Percentiles rank a stretch among this genome's conserved stretches.
phyloP scores from a whole-genome alignment of 371 early-diverging fungal genomes.

The Lichtheimia corymbifera region DNA sequence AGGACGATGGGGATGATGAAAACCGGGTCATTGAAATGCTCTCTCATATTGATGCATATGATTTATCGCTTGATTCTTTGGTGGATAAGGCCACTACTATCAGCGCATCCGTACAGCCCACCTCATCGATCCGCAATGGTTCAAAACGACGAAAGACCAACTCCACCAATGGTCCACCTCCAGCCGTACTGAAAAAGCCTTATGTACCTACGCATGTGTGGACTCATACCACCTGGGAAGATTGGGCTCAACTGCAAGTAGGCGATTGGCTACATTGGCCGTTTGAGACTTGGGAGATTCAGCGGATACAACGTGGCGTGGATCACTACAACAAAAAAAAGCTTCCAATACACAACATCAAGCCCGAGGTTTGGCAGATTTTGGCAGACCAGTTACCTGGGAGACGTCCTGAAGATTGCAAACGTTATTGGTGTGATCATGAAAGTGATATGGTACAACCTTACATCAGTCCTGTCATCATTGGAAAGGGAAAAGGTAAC shows the following conservation, averaged over 20 bases:
- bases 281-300: conserved; percentile 23
- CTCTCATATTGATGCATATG: conserved; percentile 4
- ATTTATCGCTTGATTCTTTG: neutral
- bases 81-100: neutral
- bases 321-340: neutral
- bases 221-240: conserved; percentile 45
- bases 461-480: neutral
- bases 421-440: conserved; percentile 26
- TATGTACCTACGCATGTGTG: conserved; percentile 37
- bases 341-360: neutral
- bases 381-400: conserved; percentile 27
- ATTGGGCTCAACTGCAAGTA: conserved; percentile 41
- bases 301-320: neutral
- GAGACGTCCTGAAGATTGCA: conserved; percentile 28
- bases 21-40: neutral
- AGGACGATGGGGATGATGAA: too few species aligned
- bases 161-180: neutral
- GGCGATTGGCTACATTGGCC: conserved; percentile 39
- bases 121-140: neutral
- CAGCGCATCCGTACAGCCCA: neutral
- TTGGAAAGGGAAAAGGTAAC: conserved; percentile 16
- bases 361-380: neutral
- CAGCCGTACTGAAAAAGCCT: conserved; percentile 6
- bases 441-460: neutral
- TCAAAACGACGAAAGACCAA: neutral